These are phyloP conservation scores for Diaporthe sp. DNA, from an alignment of 2,329 filamentous ascomycete species.

Conservation along the genomic window DNA sequence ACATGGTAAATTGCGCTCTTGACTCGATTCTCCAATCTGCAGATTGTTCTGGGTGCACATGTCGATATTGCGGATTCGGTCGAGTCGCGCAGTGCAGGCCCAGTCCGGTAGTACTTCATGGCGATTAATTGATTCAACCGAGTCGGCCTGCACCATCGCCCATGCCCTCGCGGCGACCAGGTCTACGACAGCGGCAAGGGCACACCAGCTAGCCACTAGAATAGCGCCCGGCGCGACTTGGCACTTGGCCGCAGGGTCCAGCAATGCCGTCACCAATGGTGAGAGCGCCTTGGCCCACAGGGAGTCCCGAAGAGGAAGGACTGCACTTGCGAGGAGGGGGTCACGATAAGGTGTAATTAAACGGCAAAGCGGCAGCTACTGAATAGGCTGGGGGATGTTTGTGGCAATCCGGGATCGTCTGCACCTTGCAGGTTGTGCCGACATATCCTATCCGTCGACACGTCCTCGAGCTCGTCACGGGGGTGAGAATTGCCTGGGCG, in stretches of 20 bases:
- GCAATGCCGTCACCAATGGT: constrained; percentile 23
- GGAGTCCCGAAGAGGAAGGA: constrained; percentile 25
- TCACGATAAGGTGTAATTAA: constrained; percentile 8
- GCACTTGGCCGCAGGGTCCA: constrained; percentile 18
- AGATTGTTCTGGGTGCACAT: background rate
- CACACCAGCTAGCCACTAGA: constrained; percentile 9
- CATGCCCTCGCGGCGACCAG: background rate
- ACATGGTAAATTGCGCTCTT: constrained; percentile 5
- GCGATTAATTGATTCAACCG: background rate
- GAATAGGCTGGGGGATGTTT: background rate
- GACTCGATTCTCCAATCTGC: background rate
- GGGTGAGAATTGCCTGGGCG: background rate
- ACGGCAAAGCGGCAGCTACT: background rate
- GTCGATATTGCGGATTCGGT: background rate
- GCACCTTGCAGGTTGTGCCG: background rate
- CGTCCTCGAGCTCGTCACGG: background rate
- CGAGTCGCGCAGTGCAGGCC: constrained; percentile 18
- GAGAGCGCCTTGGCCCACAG: constrained; percentile 16
- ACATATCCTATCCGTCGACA: background rate
- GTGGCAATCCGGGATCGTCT: background rate
- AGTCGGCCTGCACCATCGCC: constrained; percentile 7
- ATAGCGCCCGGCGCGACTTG: background rate
- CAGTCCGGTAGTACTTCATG: background rate
- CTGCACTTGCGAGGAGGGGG: background rate
- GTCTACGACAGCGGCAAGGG: constrained; percentile 4